Evolutionary conservation across 2,329 filamentous ascomycete genomes (phyloP), one percentile per base, ranked within the genome.

Genomic region (Aureobasidium sp.): DNA sequence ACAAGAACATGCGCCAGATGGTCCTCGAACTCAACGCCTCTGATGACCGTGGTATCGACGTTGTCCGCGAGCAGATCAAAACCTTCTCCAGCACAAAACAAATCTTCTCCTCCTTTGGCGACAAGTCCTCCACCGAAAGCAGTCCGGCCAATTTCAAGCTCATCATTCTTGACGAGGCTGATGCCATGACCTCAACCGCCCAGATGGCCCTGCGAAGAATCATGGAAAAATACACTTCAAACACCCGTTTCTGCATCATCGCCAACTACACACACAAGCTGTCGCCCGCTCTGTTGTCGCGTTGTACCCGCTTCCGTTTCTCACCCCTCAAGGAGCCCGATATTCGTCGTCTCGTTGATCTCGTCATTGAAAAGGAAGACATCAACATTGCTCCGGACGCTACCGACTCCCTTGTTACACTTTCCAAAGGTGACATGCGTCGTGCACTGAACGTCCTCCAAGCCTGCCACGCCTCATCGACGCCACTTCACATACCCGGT

Each of bases 261-360:
- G 93, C 93, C 62, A 98, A 98, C 72, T 98, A 98, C 71, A 93
- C 93, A 25, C 93, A 98, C 74, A 98, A 98, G 71, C 82, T 98
- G 34, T 94, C 89, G 11, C 91, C 93, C 0, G 93, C 93, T 0
- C 76, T 98, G 38, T 76, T 98, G 50, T 97, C 91, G 44, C 79
- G 93, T 63, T 98, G 93, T 71, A 98, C 93, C 8, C 78, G 93
- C 32, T 98, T 98, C 70, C 79, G 93, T 27, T 98, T 98, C 71
- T 95, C 88, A 60, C 93, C 93, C 10, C 74, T 98, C 53, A 95
- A 95, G 68, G 88, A 95, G 63, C 75, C 70, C 6, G 93, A 97
- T 66, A 96, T 98, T 56, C 77, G 88, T 47, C 77, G 80, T 1
- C 70, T 97, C 50, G 90, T 98, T 6, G 89, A 96, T 66, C 85